phyloP scores from a whole-genome alignment of 129 eudicot genomes.

The Rutidosis leptorrhynchoides region DNA sequence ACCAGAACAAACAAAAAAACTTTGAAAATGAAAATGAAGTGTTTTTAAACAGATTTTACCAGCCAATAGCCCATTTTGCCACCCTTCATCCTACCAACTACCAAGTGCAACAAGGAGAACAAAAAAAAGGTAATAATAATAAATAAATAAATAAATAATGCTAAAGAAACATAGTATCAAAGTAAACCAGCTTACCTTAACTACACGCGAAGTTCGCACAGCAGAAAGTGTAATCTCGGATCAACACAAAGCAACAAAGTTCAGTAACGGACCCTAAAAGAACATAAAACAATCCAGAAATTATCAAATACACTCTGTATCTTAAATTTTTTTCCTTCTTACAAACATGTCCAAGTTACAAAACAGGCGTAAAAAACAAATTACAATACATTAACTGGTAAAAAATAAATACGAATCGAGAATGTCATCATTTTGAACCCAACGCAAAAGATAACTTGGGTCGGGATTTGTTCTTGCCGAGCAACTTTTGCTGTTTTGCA shows the following conservation, averaged over 20 bases:
- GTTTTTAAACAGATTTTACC: too few relatives aligned
- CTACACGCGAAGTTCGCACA: background rate
- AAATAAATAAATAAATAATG: too few relatives aligned
- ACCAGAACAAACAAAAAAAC: too few relatives aligned
- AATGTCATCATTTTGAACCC: constrained; percentile 48
- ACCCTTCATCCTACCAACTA: too few relatives aligned
- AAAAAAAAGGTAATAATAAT: too few relatives aligned
- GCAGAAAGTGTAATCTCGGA: background rate
- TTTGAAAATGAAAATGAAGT: too few relatives aligned
- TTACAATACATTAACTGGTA: background rate
- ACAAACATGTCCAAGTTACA: constrained; percentile 14
- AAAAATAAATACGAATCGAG: background rate
- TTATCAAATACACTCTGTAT: constrained; percentile 7
- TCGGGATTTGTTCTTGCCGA: constrained; percentile 77
- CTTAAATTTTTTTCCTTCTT: background rate
- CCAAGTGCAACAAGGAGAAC: too few relatives aligned
- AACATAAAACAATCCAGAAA: background rate
- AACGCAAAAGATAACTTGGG: constrained; percentile 78
- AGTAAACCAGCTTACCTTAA: background rate
- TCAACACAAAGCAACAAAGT: background rate
- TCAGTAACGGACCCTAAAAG: background rate
- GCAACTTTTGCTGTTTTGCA: constrained; percentile 65
- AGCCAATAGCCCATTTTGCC: too few relatives aligned
- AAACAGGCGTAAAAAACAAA: background rate
- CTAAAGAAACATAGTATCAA: too few relatives aligned